Evolutionary conservation across 495 filamentous ascomycete species (phyloP).

Genomic region (Penicillium malachiteum): DNA sequence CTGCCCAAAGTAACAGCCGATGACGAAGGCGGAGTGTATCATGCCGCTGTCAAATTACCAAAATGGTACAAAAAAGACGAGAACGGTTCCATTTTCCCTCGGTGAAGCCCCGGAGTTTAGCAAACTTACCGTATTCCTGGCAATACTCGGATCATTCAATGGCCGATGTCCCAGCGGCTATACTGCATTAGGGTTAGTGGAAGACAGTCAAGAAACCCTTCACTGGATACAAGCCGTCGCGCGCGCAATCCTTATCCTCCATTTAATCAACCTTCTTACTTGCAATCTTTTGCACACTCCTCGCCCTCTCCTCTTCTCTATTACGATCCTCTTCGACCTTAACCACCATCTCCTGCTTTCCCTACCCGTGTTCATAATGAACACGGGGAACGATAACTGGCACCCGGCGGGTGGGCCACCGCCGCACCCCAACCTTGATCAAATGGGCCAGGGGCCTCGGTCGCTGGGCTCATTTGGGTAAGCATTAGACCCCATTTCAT

Average conservation of each 20-base stretch:
- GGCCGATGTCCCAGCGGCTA: conserved; percentile 9
- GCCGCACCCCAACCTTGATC: conserved; percentile 47
- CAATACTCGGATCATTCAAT: conserved; percentile 10
- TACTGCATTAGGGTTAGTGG: conserved; percentile 30
- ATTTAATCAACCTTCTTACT: conserved; percentile 3
- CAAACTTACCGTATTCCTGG: conserved; percentile 1
- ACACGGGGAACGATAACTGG: conserved; percentile 50
- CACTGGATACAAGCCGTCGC: conserved; percentile 43
- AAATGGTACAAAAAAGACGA: too few species aligned
- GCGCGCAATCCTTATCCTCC: conserved; percentile 41
- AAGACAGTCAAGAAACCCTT: conserved; percentile 37
- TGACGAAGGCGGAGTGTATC: conserved; percentile 33
- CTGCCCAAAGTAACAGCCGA: conserved; percentile 26
- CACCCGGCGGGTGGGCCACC: conserved; percentile 45
- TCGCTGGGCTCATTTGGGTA: conserved; percentile 48
- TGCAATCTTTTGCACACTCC: conserved; percentile 6
- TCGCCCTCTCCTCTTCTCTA: not conserved
- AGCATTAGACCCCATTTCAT: conserved; percentile 9
- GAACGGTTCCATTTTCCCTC: not conserved
- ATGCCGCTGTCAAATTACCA: not conserved
- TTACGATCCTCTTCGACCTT: not conserved
- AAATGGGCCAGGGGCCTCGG: conserved; percentile 46
- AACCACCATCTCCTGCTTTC: not conserved
- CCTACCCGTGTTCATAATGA: conserved; percentile 36
- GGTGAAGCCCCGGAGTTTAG: not conserved